Percentiles rank a stretch among this genome's conserved stretches.
These are phyloP conservation scores for Phytopythium ostracodes DNA, from an alignment of 352 stramenopile species.

Conservation along the genomic window DNA sequence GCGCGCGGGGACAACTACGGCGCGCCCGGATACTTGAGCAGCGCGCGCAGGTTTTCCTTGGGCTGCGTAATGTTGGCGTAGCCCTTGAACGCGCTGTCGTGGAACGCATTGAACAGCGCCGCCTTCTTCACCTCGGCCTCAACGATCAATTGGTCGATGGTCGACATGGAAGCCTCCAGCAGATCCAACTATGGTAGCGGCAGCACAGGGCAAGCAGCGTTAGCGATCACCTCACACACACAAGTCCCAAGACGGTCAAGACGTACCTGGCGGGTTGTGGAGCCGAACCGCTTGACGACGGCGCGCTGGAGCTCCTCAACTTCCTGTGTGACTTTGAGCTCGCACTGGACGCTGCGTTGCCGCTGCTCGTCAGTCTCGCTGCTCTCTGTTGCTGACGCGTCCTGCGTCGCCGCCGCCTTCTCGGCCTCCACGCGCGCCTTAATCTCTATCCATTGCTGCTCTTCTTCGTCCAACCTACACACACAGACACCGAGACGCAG, in stretches of 20 bases:
- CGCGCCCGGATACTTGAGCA: constrained; percentile 26
- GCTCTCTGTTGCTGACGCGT: not conserved
- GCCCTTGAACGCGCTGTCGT: constrained; percentile 72
- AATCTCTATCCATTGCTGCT: constrained; percentile 48
- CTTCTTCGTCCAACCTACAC: constrained; percentile 40
- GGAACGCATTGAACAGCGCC: constrained; percentile 65
- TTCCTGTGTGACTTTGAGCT: constrained; percentile 39
- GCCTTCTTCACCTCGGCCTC: constrained; percentile 69
- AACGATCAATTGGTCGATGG: constrained; percentile 56
- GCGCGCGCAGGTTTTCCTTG: constrained; percentile 64
- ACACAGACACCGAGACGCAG: constrained; percentile 2
- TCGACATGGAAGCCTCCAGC: constrained; percentile 60
- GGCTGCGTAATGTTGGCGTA: constrained; percentile 56
- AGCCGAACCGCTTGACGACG: constrained; percentile 35
- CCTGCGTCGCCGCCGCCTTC: not conserved
- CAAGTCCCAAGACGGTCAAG: not conserved
- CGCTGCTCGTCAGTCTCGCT: not conserved
- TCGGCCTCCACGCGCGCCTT: constrained; percentile 30
- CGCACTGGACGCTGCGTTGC: constrained; percentile 21
- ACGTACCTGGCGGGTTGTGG: constrained; percentile 40
- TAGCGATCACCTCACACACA: not conserved
- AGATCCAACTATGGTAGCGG: constrained; percentile 31
- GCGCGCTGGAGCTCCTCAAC: constrained; percentile 44
- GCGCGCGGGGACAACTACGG: constrained; percentile 3
- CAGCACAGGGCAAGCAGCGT: not conserved